Evolutionary conservation across 1,284 basidiomycete species (phyloP), one percentile per base, ranked within the genome.

Genomic region (Heliocybe sulcata): DNA sequence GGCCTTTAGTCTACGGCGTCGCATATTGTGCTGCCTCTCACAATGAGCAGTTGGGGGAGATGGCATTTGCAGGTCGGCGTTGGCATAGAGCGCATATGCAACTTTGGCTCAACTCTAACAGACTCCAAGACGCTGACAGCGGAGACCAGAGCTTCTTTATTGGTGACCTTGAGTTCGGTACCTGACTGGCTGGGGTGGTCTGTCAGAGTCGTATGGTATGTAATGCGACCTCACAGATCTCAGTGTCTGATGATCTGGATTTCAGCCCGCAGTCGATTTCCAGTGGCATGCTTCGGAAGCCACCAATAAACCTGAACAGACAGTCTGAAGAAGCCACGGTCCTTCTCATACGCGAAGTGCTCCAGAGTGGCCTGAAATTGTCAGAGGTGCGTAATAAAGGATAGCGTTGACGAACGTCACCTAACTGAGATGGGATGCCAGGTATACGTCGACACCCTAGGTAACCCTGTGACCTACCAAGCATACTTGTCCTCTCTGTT

Each of bases 401-500:
- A n/a, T n/a, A n/a, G n/a, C n/a, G n/a, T n/a, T 52, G 22, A 26
- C 53, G 16, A 23, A 31, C 11, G 51, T 29, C 45, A 38, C 48
- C 45, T 23, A 23, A 14, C 55, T 56, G 29, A 42, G n/a, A 26
- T 10, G 29, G 48, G 26, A 3, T n/a, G 33, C 6, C 60, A 97
- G 88, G 90, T 96, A 53, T 99, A 90, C 65, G 95, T 99, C 56
- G 96, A 99, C 67, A 96, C 97, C 0, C 81, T 99, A 1, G 96
- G 96, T 33, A 89, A 87, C 22, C 90, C 92, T 1, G 83, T 83
- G 23, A 85, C 87, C 47, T 98, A 97, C 70, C 82, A 95, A 70
- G 77, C 81, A 19, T 87, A 88, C 61, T 80, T 98, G 2, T 86
- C 89, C 9, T 76, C 77, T 9, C 67, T 85, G 47, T 98, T 97